These are phyloP conservation scores for Penicillium paxilli DNA, from an alignment of 495 filamentous ascomycete genomes.

Conservation along the genomic window DNA sequence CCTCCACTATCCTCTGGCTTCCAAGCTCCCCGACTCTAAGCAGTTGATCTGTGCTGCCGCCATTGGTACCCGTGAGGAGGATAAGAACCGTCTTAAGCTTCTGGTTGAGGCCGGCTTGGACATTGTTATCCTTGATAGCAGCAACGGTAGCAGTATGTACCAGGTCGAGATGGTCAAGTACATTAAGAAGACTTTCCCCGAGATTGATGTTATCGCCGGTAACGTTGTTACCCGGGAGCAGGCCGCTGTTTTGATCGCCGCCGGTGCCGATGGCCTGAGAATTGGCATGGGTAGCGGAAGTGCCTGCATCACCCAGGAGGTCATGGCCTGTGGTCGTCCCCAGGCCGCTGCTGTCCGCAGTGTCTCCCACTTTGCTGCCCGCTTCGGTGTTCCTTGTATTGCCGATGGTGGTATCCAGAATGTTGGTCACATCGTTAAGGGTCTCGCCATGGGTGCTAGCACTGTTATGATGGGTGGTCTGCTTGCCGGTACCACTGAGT, in stretches of 20 bases:
- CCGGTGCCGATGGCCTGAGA: conserved; percentile 92
- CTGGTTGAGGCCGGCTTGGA: conserved; percentile 95
- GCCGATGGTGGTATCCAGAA: conserved; percentile 98
- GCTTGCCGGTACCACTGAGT: conserved; percentile 95
- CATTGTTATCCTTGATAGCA: conserved; percentile 92
- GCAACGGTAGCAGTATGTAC: conserved; percentile 96
- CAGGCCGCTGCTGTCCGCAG: conserved; percentile 91
- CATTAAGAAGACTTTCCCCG: conserved; percentile 82
- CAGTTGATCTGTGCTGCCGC: conserved; percentile 95
- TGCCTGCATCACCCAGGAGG: conserved; percentile 98
- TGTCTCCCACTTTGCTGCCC: conserved; percentile 82
- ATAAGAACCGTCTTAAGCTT: conserved; percentile 81
- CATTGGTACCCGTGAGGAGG: conserved; percentile 90
- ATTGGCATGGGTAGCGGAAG: conserved; percentile 99
- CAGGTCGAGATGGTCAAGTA: conserved; percentile 97
- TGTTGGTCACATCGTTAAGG: conserved; percentile 98
- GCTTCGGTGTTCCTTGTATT: conserved; percentile 96
- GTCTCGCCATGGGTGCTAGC: conserved; percentile 87
- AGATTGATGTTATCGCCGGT: conserved; percentile 91
- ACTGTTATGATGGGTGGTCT: conserved; percentile 99
- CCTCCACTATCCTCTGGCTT: conserved; percentile 92
- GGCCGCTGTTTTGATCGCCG: conserved; percentile 87
- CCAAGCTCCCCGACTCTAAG: conserved; percentile 95
- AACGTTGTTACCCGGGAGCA: conserved; percentile 98
- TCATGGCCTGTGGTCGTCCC: conserved; percentile 97